Base-by-base conservation (phyloP, 169 alveolate genomes). In the Eimeria praecox region DNA sequence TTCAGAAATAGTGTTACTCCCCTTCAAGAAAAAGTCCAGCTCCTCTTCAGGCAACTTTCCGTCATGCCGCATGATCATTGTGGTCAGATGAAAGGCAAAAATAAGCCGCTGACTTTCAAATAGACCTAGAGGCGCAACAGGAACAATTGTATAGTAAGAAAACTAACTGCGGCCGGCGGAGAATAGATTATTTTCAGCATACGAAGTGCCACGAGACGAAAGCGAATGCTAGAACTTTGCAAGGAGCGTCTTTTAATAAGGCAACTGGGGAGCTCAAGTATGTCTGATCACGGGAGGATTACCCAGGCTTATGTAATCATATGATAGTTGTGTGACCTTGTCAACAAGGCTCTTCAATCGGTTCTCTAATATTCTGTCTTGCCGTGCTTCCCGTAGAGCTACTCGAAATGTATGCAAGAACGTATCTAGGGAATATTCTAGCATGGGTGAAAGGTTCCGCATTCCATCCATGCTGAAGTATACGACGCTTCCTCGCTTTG, bases 401-500 rank as follows among this genome's bases (percentile, higher is more conserved):
- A 98, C 97, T 91, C 97, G 97, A 97, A 98, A 99, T 0, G 98
- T 99, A 35, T 97, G 96, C 78, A 98, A 95, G 97, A 98, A 99
- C 42, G 98, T 95, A 44, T 98, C 98, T 64, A 99, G 97, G 46
- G 99, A 98, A 96, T 98, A 99, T 96, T 99, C 99, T 95, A 98
- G 98, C 99, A 99, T 98, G 66, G 98, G 98, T 66, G 99, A 97
- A 18, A 99, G 98, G 86, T 98, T 98, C 64, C 99, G 97, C 85
- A 99, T 97, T 73, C 99, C 99, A 71, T 98, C 92, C 98, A 98
- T 98, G n/a, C 99, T 98, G 96, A 99, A 99, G 98, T 98, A 99
- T 87, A 97, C 89, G 59, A 97, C 97, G 38, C 97, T 92, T 12
- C 98, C 98, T 10, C 98, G 87, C 95, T 96, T 97, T 30, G 97